Percentiles rank a stretch among this genome's conserved stretches.
phyloP scores from a whole-genome alignment of 306 rosid species.

The Trichosanthes truncata region DNA sequence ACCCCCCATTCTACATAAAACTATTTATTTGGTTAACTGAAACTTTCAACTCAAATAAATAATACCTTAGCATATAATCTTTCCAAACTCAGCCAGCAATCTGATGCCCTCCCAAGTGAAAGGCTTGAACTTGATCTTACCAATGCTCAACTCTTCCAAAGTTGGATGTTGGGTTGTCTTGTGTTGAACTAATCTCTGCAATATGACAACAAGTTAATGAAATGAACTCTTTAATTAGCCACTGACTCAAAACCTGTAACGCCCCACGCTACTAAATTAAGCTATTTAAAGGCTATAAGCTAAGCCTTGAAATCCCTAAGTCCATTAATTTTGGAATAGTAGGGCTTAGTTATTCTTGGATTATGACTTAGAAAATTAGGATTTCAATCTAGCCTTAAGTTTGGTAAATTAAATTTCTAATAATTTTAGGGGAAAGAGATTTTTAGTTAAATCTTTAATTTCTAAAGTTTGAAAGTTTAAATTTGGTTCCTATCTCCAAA shows the following conservation, averaged over 20 bases:
- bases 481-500: too few species aligned
- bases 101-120: slow-evolving; percentile 79
- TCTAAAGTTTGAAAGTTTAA: too few species aligned
- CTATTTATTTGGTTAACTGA: not conserved
- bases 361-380: too few species aligned
- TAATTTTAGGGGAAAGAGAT: too few species aligned
- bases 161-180: slow-evolving; percentile 78
- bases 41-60: not conserved
- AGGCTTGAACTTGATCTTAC: slow-evolving; percentile 76
- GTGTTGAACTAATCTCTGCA: slow-evolving; percentile 81
- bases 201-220: slow-evolving; percentile 4
- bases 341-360: too few species aligned
- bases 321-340: too few species aligned
- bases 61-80: slow-evolving; percentile 78
- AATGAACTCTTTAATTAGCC: not conserved
- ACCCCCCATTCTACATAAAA: not conserved
- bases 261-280: too few species aligned
- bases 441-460: too few species aligned
- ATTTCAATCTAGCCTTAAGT: too few species aligned
- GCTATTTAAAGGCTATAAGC: too few species aligned
- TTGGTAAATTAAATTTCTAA: too few species aligned
- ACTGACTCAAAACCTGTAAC: not conserved
- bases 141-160: slow-evolving; percentile 75
- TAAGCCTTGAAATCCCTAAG: too few species aligned
- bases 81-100: slow-evolving; percentile 83